These are phyloP conservation scores for Dactylellina drechsleri DNA, from an alignment of 2,329 filamentous ascomycete species.

Conservation along the genomic window DNA sequence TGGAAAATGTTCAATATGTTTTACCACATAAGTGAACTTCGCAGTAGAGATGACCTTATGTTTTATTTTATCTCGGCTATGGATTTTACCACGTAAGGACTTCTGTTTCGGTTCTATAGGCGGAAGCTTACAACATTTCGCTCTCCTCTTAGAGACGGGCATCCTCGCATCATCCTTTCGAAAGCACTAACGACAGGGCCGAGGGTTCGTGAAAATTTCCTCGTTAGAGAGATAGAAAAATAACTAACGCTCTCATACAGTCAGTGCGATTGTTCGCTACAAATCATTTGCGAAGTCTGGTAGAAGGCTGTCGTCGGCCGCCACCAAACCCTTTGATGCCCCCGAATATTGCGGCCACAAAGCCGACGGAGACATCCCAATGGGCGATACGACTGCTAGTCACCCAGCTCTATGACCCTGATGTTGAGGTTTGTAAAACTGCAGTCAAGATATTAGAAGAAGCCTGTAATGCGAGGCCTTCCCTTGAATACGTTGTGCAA, in stretches of 20 bases:
- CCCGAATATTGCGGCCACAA: slow-evolving; percentile 61
- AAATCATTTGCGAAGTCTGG: slow-evolving; percentile 57
- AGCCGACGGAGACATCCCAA: slow-evolving; percentile 71
- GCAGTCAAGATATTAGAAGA: slow-evolving; percentile 98
- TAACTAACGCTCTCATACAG: slow-evolving; percentile 28
- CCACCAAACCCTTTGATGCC: slow-evolving; percentile 61
- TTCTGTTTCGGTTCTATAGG: slow-evolving; percentile 1
- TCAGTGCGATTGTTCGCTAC: slow-evolving; percentile 58
- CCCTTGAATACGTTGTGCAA: slow-evolving; percentile 95
- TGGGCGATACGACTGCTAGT: slow-evolving; percentile 98
- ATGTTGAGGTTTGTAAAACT: slow-evolving; percentile 94
- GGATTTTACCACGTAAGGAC: slow-evolving; percentile 80
- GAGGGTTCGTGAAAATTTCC: slow-evolving; percentile 66
- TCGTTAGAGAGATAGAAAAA: not conserved
- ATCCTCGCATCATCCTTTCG: slow-evolving; percentile 89
- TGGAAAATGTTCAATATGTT: slow-evolving; percentile 99
- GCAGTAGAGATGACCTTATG: slow-evolving; percentile 89
- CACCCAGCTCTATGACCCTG: slow-evolving; percentile 97
- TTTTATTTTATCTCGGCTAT: slow-evolving; percentile 88
- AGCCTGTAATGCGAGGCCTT: slow-evolving; percentile 89
- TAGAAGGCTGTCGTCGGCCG: slow-evolving; percentile 62
- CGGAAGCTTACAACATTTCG: slow-evolving; percentile 57
- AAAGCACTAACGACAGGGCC: slow-evolving; percentile 92
- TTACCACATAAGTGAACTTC: slow-evolving; percentile 95
- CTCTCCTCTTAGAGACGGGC: slow-evolving; percentile 66